Evolutionary conservation across 371 early-diverging fungal species (phyloP).

Genomic region (Rhizopus delemar): DNA sequence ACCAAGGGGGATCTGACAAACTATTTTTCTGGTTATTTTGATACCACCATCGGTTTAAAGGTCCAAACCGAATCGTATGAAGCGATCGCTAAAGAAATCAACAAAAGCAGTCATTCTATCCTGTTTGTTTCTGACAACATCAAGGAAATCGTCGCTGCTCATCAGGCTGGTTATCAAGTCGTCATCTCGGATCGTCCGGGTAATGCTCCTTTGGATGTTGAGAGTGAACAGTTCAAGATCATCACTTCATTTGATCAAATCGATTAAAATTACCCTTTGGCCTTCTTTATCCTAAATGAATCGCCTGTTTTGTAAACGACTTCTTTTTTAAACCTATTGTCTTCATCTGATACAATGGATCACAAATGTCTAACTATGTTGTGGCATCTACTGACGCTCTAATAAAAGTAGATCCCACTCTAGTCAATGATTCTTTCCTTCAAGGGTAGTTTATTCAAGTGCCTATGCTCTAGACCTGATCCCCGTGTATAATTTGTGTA

Average conservation of each 20-base stretch:
- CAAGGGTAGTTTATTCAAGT: too few species aligned
- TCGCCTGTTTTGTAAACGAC: too few species aligned
- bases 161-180: slow-evolving; percentile 70
- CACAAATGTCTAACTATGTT: too few species aligned
- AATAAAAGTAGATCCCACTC: too few species aligned
- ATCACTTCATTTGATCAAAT: slow-evolving; percentile 48
- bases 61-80: slow-evolving; percentile 67
- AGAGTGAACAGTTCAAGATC: slow-evolving; percentile 35
- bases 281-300: too few species aligned
- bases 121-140: slow-evolving; percentile 89
- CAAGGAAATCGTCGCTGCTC: slow-evolving; percentile 82
- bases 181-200: slow-evolving; percentile 78
- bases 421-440: too few species aligned
- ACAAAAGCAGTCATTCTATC: slow-evolving; percentile 51
- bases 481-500: too few species aligned
- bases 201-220: slow-evolving; percentile 61
- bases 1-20: slow-evolving; percentile 79
- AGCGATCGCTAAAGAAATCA: slow-evolving; percentile 72
- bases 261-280: background rate
- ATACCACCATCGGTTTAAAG: slow-evolving; percentile 85
- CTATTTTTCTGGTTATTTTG: slow-evolving; percentile 85
- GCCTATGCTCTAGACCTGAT: too few species aligned
- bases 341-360: too few species aligned
- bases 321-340: too few species aligned
- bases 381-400: too few species aligned